A percentile compares a stretch with the other conserved stretches of the same genome.
phyloP scores from a whole-genome alignment of 1,284 basidiomycete species.

The Salmacisia buchloeana region DNA sequence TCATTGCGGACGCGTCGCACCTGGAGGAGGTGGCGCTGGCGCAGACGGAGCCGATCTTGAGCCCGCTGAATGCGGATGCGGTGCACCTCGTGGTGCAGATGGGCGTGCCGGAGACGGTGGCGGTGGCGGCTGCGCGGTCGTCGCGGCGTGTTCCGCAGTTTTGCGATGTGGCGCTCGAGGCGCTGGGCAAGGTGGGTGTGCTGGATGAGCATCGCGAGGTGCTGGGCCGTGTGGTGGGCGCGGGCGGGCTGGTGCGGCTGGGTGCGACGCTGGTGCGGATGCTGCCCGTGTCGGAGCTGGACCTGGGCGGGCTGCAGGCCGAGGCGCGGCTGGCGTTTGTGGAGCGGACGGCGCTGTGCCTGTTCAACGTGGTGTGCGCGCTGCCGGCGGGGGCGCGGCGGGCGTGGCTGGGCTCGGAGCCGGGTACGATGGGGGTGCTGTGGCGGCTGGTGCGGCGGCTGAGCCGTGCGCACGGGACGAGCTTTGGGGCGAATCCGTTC shows the following conservation, averaged over 20 bases:
- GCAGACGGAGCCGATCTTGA: slow-evolving; percentile 52
- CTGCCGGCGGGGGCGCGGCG: slow-evolving; percentile 60
- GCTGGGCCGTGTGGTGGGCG: slow-evolving; percentile 61
- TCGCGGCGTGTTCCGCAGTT: slow-evolving; percentile 57
- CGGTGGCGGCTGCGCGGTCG: slow-evolving; percentile 23
- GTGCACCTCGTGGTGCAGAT: slow-evolving; percentile 11
- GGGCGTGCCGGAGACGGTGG: neutral
- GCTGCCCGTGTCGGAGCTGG: slow-evolving; percentile 69
- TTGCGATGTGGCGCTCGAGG: slow-evolving; percentile 73
- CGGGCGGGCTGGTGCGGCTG: slow-evolving; percentile 59
- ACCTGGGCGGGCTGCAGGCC: slow-evolving; percentile 64
- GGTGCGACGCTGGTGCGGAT: slow-evolving; percentile 71
- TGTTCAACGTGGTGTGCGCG: slow-evolving; percentile 82
- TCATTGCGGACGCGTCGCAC: slow-evolving; percentile 66
- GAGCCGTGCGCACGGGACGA: slow-evolving; percentile 55
- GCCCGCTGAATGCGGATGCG: slow-evolving; percentile 47
- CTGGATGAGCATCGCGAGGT: slow-evolving; percentile 74
- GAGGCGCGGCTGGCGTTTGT: slow-evolving; percentile 69
- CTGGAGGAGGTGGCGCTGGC: slow-evolving; percentile 55
- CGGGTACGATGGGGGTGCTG: slow-evolving; percentile 52
- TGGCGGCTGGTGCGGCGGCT: slow-evolving; percentile 53
- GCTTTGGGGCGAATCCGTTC: slow-evolving; percentile 58
- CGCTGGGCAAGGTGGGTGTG: slow-evolving; percentile 70
- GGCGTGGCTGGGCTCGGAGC: slow-evolving; percentile 72
- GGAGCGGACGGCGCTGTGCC: slow-evolving; percentile 70